Evolutionary conservation across 2,329 filamentous ascomycete genomes (phyloP).

Genomic region (Colletotrichum spaethianum): DNA sequence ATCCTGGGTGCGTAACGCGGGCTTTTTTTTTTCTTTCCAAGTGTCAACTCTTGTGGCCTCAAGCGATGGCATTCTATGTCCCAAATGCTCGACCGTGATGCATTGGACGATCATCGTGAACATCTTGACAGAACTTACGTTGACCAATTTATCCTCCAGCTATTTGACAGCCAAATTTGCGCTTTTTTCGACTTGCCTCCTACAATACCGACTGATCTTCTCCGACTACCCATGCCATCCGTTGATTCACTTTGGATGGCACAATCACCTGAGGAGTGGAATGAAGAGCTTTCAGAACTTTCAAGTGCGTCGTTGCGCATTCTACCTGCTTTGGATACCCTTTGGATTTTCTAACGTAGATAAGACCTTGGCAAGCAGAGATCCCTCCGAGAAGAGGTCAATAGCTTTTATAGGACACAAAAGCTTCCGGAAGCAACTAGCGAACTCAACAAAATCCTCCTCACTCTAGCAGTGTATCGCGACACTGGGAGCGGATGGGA

Average conservation of each 20-base stretch:
- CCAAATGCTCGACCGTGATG: background rate
- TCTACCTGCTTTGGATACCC: background rate
- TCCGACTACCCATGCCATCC: conserved; percentile 5
- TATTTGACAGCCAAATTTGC: conserved; percentile 1
- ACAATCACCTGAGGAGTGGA: background rate
- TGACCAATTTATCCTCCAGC: background rate
- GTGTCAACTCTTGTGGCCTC: background rate
- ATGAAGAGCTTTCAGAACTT: background rate
- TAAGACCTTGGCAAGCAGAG: background rate
- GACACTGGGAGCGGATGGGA: background rate
- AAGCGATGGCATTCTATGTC: background rate
- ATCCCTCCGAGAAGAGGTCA: background rate
- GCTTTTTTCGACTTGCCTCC: conserved; percentile 8
- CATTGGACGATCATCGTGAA: background rate
- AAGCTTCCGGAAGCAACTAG: background rate
- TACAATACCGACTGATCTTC: conserved; percentile 8
- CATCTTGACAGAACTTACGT: background rate
- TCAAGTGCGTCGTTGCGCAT: background rate
- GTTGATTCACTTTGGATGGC: background rate
- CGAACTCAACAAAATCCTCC: background rate
- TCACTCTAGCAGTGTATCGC: background rate
- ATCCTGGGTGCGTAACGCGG: background rate
- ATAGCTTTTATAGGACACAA: background rate
- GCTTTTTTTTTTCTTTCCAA: background rate
- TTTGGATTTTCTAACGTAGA: background rate